These are phyloP conservation scores for Gossypium arboreum DNA, from an alignment of 345 rosid genomes.

Conservation along the genomic window DNA sequence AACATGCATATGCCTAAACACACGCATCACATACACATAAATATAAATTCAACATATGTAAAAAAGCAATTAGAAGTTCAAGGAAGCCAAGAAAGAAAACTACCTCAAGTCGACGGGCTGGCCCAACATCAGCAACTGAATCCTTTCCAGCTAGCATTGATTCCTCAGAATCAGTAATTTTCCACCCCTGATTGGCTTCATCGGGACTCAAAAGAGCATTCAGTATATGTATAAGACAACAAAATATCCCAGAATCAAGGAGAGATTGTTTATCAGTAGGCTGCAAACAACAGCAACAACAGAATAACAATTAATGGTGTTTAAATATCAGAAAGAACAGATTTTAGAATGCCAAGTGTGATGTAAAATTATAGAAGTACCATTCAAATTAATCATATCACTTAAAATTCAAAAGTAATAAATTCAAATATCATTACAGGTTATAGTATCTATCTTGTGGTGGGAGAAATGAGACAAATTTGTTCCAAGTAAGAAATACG, in stretches of 20 bases:
- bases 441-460: background rate
- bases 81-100: constrained; percentile 17
- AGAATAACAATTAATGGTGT: constrained; percentile 4
- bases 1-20: background rate
- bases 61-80: background rate
- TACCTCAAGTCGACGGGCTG: constrained; percentile 84
- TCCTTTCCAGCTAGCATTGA: constrained; percentile 37
- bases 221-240: constrained; percentile 88
- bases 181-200: constrained; percentile 37
- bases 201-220: constrained; percentile 62
- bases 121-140: constrained; percentile 31
- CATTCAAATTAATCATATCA: background rate
- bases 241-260: constrained; percentile 96
- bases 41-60: background rate
- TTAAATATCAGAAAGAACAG: background rate
- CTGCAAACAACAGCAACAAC: constrained; percentile 43
- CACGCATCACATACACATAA: background rate
- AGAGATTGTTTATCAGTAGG: constrained; percentile 93
- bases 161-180: constrained; percentile 32
- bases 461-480: background rate
- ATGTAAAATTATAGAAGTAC: background rate
- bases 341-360: background rate
- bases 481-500: background rate
- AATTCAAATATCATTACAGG: background rate
- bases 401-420: background rate